Conservation (phyloP, 2,329 filamentous ascomycete genomes). For the Trichoderma semiorbis region DNA sequence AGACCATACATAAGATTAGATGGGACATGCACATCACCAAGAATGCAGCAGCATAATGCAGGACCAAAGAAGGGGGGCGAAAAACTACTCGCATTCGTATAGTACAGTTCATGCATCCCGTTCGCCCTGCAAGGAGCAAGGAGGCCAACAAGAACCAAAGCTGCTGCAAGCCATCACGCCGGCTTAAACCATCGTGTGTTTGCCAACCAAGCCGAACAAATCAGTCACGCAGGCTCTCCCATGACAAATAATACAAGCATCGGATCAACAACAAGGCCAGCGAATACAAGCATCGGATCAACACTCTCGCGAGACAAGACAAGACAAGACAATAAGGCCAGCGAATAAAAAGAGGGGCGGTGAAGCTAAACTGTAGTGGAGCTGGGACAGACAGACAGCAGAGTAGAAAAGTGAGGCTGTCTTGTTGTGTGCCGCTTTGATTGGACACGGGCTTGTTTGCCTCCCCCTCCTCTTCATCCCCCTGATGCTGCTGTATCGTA, state of each 20-base stretch:
- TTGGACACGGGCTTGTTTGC: background rate
- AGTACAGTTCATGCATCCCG: background rate
- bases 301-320: background rate
- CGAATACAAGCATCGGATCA: background rate
- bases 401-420: conserved; percentile 14
- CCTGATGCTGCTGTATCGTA: background rate
- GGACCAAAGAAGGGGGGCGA: background rate
- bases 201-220: background rate
- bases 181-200: background rate
- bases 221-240: background rate
- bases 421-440: background rate
- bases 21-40: background rate
- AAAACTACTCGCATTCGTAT: background rate
- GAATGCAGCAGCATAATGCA: background rate
- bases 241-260: background rate
- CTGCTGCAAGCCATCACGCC: background rate
- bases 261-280: background rate
- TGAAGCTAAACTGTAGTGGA: background rate
- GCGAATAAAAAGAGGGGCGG: background rate
- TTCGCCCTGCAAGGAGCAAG: background rate
- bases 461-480: background rate
- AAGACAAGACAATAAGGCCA: background rate
- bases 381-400: background rate
- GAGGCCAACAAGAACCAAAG: background rate
- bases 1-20: background rate